Base-by-base conservation (phyloP, 768 basidiomycete species). In the Mycena filopes region DNA sequence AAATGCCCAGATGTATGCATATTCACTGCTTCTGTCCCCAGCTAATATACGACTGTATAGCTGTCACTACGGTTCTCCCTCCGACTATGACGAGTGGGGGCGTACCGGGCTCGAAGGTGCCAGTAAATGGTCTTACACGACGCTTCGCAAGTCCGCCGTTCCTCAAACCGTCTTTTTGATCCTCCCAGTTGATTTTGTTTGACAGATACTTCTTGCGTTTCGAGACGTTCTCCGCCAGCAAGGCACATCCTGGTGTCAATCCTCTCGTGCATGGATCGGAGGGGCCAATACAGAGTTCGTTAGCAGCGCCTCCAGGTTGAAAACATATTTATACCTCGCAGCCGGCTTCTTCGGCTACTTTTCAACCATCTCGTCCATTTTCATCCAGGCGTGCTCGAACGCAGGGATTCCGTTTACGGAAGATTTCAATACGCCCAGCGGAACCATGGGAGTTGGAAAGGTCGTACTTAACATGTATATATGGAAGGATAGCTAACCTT, bases 31-130 rank as follows among this genome's bases (percentile, higher is more conserved):
- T n/a, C n/a, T n/a, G n/a, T n/a, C n/a, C n/a, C n/a, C n/a, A n/a
- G n/a, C n/a, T n/a, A n/a, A n/a, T n/a, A n/a, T n/a, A 16, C 76
- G 82, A 69, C 82, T 84, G 86, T 47, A 21, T 40, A 58, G 47
- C 26, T 86, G 84, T 43, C 91, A 92, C 16, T 86, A 84, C 28
- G 89, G 89, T 23, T 81, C 88, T 26, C 89, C 91, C 4, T 84
- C 84, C 2, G 91, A 92, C 70, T 91, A 86, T 58, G 86, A 91
- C 67, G 85, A 91, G 73, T 91, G 88, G 84, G 87, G 10, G 1
- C 50, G 47, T 28, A 49, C 84, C 0, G 71, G 74, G 4, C 82
- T 86, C 29, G 78, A 79, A 16, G 86, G 83, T 10, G 86, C 89
- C 41, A 76, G 83, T 10, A 78, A 81, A 3, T 92, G 91, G 91